Evolutionary conservation across 306 rosid species (phyloP), one percentile per base, ranked within the genome.

Genomic region (Prunus armeniaca): DNA sequence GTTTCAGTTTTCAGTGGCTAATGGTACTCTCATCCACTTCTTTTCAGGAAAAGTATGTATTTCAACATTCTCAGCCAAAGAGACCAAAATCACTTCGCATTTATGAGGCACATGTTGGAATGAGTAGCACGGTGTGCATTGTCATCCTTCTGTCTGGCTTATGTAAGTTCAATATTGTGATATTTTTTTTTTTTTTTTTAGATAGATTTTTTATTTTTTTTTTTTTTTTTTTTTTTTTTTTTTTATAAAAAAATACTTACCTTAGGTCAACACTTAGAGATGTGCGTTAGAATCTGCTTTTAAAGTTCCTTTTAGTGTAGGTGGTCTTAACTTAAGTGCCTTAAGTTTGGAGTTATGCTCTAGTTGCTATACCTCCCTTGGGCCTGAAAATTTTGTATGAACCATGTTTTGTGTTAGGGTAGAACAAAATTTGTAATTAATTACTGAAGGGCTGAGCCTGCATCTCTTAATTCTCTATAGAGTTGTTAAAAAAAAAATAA

Each of bases 61-160:
- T 96, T 79, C 82, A 89, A 76, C 92, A 96, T 83, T 88, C 97
- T 67, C 97, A 80, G 84, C 99, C 99, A 19, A 88, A 87, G 82
- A 93, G 84, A 81, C 99, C 99, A 73, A 83, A 87, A 38, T 91
- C 99, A 82, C 97, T 96, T 64, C 86, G 99, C 81, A 91, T 96
- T 83, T 96, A 96, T 55, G 99, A 96, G 84, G 66, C 97, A 57
- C 99, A 96, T 68, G 86, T 96, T 34, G 99, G 99, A 82, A 96
- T 96, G 99, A 96, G 99, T 74, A 96, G 99, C 83, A 87, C 91
- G 85, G 99, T 96, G 79, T n/a, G 89, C 71, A 82, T 74, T 68
- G 70, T 71, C 49, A 46, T 38, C 68, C 76, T 69, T 73, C 71
- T 82, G 28, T 73, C 71, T 82, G 28, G 67, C 80, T 79, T 60